Conservation (phyloP, 345 rosid species). For the Eucalyptus virginea region DNA sequence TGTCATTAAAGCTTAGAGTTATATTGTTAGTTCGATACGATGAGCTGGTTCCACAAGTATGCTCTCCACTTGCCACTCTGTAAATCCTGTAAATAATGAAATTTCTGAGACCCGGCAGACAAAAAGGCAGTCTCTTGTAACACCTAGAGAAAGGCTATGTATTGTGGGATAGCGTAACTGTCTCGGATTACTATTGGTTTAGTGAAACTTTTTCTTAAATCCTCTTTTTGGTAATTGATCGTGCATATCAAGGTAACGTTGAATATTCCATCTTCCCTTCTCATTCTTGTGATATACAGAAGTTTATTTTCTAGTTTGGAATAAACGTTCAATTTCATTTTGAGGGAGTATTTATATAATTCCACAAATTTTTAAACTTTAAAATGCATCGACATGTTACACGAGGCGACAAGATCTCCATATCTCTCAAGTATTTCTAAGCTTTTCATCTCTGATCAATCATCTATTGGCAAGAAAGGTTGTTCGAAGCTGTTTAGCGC, state of each 20-base stretch:
- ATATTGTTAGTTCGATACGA: neutral
- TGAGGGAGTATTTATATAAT: neutral
- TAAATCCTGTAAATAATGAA: rapidly evolving
- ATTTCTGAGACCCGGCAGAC: rapidly evolving
- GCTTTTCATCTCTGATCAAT: neutral
- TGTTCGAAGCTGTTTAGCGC: neutral
- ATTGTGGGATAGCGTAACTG: neutral
- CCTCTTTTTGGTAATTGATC: neutral
- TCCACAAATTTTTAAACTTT: neutral
- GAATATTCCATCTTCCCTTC: neutral
- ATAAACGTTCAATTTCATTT: neutral
- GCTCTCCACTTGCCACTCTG: neutral
- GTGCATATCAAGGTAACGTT: neutral
- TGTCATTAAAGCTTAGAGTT: neutral
- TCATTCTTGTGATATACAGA: neutral
- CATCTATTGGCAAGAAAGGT: neutral
- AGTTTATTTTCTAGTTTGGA: neutral
- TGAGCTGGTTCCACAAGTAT: neutral
- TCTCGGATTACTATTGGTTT: neutral
- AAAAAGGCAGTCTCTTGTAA: neutral
- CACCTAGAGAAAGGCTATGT: neutral
- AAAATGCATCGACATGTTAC: neutral
- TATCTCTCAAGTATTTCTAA: neutral
- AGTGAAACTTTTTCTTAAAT: neutral
- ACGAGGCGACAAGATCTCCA: neutral